Percentiles rank a stretch among this genome's conserved stretches.
phyloP scores from a whole-genome alignment of 2,329 filamentous ascomycete species.

The Alternaria sp. region DNA sequence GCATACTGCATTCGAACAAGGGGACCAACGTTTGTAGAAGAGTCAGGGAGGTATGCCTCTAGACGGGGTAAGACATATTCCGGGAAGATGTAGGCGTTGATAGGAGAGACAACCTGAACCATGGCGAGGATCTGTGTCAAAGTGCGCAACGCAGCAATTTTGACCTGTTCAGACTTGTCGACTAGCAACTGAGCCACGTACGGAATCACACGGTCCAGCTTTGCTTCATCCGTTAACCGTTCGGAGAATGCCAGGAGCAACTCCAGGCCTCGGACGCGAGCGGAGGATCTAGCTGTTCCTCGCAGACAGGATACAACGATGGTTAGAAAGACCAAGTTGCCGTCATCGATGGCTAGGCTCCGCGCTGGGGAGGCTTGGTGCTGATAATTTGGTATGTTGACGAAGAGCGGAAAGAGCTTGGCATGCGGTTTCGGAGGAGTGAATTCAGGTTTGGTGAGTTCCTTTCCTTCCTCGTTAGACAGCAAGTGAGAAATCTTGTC shows the following conservation, averaged over 20 bases:
- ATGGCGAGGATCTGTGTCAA: conserved; percentile 84
- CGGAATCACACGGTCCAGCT: conserved; percentile 89
- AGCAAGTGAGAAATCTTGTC: conserved; percentile 97
- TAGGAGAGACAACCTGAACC: conserved; percentile 82
- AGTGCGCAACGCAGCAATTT: conserved; percentile 82
- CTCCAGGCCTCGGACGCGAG: conserved; percentile 87
- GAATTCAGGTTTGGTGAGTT: conserved; percentile 41
- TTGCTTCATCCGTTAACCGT: conserved; percentile 90
- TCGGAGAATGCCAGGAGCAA: conserved; percentile 91
- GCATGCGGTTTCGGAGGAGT: conserved; percentile 51
- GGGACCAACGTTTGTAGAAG: conserved; percentile 58
- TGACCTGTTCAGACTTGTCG: conserved; percentile 83
- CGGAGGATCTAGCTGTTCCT: conserved; percentile 87
- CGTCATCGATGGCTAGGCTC: conserved; percentile 76
- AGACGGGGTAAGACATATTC: conserved; percentile 69
- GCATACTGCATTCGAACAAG: conserved; percentile 90
- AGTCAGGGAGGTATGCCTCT: conserved; percentile 62
- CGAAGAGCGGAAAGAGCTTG: conserved; percentile 76
- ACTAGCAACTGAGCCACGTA: conserved; percentile 84
- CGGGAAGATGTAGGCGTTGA: conserved; percentile 71
- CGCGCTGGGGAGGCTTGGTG: conserved; percentile 68
- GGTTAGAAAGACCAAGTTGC: conserved; percentile 89
- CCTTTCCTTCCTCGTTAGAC: conserved; percentile 68
- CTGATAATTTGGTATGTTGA: conserved; percentile 86
- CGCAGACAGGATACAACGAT: conserved; percentile 86